A percentile compares a stretch with the other conserved stretches of the same genome.
These are phyloP conservation scores for Zancudomyces culisetae DNA, from an alignment of 371 early-diverging fungal genomes.

Conservation along the genomic window DNA sequence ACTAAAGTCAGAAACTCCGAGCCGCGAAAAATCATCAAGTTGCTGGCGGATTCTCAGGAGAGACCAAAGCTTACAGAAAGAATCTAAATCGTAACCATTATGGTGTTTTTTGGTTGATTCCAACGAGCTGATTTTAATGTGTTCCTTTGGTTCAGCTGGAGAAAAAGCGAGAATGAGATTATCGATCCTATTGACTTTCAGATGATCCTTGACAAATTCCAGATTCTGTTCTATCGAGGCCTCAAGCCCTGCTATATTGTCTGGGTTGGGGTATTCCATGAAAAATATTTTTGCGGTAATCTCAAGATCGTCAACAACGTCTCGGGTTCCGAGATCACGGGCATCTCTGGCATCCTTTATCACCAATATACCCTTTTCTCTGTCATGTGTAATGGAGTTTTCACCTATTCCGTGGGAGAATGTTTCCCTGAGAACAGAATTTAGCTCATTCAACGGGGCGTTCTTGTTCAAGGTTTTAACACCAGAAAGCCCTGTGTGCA, in stretches of 20 bases:
- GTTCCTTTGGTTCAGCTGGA: not conserved
- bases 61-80: not conserved
- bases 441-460: not conserved
- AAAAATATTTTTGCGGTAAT: not conserved
- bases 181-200: not conserved
- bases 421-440: not conserved
- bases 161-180: not conserved
- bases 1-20: not conserved
- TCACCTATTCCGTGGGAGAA: not conserved
- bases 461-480: not conserved
- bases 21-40: not conserved
- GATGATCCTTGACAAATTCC: not conserved
- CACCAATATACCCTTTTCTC: not conserved
- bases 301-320: not conserved
- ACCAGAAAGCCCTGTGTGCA: not conserved
- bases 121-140: not conserved
- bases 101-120: not conserved
- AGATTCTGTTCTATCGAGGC: not conserved
- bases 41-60: not conserved
- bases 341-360: slow-evolving; percentile 1
- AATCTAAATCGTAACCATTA: not conserved
- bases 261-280: not conserved
- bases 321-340: not conserved
- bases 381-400: not conserved
- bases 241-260: not conserved